phyloP scores from a whole-genome alignment of 352 stramenopile species.

The Blastocystis sp. region DNA sequence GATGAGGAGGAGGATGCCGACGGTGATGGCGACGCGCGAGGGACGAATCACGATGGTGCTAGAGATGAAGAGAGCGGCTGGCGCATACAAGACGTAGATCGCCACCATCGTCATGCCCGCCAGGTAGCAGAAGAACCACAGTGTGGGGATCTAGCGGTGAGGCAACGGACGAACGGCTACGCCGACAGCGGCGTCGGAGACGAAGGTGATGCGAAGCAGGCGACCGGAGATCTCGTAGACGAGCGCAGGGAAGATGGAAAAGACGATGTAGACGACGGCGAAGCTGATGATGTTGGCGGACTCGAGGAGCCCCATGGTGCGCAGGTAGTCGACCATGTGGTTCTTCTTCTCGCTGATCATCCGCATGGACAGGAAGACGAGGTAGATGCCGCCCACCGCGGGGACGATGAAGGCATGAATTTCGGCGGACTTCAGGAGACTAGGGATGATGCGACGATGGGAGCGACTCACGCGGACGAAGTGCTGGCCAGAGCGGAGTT shows the following conservation, averaged over 20 bases:
- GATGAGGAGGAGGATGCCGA: neutral
- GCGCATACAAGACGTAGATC: neutral
- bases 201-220: neutral
- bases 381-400: constrained; percentile 1
- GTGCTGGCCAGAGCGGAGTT: neutral
- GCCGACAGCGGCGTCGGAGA: neutral
- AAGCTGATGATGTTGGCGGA: neutral
- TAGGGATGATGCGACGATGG: neutral
- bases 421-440: neutral
- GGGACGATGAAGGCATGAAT: neutral
- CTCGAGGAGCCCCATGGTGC: constrained; percentile 22
- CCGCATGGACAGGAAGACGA: neutral
- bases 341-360: constrained; percentile 46
- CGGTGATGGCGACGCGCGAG: neutral
- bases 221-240: constrained; percentile 5
- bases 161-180: neutral
- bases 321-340: constrained; percentile 13
- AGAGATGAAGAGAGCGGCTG: neutral
- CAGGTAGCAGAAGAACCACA: neutral
- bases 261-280: neutral
- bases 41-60: constrained; percentile 24
- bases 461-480: neutral
- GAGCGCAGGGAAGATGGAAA: neutral
- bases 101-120: neutral
- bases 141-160: neutral